These are phyloP conservation scores for Carallia pectinifolia DNA, from an alignment of 345 rosid species.

Conservation along the genomic window DNA sequence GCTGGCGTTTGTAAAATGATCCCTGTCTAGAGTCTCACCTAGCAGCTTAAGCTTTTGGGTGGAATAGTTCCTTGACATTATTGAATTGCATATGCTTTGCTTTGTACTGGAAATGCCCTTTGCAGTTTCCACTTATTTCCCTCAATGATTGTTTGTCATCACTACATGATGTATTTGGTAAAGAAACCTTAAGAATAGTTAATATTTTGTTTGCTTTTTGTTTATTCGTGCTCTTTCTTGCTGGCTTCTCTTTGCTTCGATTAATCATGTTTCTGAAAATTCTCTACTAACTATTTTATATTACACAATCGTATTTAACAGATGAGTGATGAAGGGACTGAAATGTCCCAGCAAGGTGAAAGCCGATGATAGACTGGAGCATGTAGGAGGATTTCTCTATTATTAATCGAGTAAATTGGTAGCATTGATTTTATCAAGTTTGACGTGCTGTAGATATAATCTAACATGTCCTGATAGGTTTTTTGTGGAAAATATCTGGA, in stretches of 20 bases:
- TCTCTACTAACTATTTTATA: neutral
- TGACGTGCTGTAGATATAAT: neutral
- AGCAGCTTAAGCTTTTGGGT: no score
- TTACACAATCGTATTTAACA: conserved; percentile 7
- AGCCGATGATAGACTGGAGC: neutral
- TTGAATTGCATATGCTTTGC: no score
- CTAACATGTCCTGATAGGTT: conserved; percentile 1
- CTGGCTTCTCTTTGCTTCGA: neutral
- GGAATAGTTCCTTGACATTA: no score
- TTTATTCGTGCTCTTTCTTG: neutral
- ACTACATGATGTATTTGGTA: no score
- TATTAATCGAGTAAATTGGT: conserved; percentile 2
- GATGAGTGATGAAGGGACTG: conserved; percentile 27
- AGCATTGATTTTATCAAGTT: neutral
- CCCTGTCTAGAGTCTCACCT: no score
- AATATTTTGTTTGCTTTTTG: neutral
- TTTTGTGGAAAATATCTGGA: neutral
- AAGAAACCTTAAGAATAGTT: neutral
- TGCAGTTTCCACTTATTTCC: no score
- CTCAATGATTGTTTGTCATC: no score
- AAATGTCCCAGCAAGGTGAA: conserved; percentile 7
- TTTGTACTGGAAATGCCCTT: no score
- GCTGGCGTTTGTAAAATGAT: no score
- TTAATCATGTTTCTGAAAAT: neutral
- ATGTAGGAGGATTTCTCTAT: neutral